Evolutionary conservation across 2,329 filamentous ascomycete genomes (phyloP).

Genomic region (Ascochyta viciae-villosae): DNA sequence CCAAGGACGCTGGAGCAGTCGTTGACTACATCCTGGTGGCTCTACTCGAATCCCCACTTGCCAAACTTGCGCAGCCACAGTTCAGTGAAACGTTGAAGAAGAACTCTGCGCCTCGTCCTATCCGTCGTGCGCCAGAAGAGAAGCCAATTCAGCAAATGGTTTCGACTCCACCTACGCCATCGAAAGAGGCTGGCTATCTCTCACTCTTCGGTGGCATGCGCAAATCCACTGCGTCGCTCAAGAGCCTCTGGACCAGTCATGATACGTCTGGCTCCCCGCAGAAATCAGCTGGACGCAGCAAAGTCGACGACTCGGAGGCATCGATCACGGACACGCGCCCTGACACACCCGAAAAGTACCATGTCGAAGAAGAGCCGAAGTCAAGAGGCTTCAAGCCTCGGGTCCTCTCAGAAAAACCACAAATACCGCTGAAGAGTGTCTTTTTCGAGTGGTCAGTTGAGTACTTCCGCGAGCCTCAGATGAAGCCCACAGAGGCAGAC

Average conservation of each 20-base stretch:
- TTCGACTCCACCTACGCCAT: conserved; percentile 56
- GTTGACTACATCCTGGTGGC: conserved; percentile 84
- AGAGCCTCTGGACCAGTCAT: conserved; percentile 61
- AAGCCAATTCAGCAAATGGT: conserved; percentile 51
- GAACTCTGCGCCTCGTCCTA: conserved; percentile 56
- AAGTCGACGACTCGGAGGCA: conserved; percentile 65
- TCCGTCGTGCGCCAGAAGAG: conserved; percentile 41
- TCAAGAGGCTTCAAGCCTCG: conserved; percentile 76
- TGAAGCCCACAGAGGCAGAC: conserved; percentile 94
- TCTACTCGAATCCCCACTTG: conserved; percentile 78
- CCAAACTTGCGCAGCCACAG: conserved; percentile 70
- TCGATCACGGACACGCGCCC: conserved; percentile 78
- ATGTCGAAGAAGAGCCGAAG: conserved; percentile 77
- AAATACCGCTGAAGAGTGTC: conserved; percentile 78
- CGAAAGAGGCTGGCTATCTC: conserved; percentile 65
- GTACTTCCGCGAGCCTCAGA: conserved; percentile 97
- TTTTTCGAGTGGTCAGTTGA: conserved; percentile 96
- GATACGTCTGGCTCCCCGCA: conserved; percentile 40
- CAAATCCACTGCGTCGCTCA: conserved; percentile 69
- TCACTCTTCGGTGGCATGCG: conserved; percentile 63
- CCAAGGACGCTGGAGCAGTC: conserved; percentile 82
- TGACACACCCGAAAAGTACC: conserved; percentile 68
- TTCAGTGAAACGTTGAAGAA: conserved; percentile 72
- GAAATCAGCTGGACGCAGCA: conserved; percentile 50
- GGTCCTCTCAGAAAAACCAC: conserved; percentile 64